phyloP scores from a whole-genome alignment of 2,329 filamentous ascomycete species.

The Venturia asperata region DNA sequence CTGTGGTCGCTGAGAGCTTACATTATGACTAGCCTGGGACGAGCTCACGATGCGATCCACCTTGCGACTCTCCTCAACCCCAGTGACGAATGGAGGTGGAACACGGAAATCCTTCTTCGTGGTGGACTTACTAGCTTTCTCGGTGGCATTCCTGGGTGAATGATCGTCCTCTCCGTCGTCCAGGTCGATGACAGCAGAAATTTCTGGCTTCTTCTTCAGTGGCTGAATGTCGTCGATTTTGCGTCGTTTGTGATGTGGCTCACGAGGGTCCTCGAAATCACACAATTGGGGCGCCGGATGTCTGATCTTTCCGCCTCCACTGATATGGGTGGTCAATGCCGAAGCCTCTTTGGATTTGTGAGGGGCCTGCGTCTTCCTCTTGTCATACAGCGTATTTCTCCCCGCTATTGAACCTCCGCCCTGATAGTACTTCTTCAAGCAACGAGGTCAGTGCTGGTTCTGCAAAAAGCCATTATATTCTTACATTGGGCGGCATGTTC shows the following conservation, averaged over 20 bases:
- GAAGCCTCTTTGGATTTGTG: background rate
- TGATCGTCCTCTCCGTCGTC: background rate
- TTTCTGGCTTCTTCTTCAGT: background rate
- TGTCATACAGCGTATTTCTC: background rate
- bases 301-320: constrained; percentile 1
- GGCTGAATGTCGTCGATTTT: background rate
- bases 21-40: background rate
- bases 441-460: background rate
- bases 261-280: background rate
- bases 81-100: background rate
- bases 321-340: background rate
- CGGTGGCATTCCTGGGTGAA: background rate
- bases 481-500: background rate
- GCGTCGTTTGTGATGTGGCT: background rate
- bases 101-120: background rate
- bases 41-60: background rate
- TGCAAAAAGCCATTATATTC: background rate
- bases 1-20: background rate
- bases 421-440: background rate
- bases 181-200: background rate
- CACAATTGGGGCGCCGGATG: background rate
- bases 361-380: background rate
- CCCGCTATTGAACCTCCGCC: background rate
- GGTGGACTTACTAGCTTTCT: background rate
- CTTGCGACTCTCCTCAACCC: background rate